Base-by-base conservation (phyloP, 2,329 filamentous ascomycete genomes). In the Alternaria angustiovoidea region DNA sequence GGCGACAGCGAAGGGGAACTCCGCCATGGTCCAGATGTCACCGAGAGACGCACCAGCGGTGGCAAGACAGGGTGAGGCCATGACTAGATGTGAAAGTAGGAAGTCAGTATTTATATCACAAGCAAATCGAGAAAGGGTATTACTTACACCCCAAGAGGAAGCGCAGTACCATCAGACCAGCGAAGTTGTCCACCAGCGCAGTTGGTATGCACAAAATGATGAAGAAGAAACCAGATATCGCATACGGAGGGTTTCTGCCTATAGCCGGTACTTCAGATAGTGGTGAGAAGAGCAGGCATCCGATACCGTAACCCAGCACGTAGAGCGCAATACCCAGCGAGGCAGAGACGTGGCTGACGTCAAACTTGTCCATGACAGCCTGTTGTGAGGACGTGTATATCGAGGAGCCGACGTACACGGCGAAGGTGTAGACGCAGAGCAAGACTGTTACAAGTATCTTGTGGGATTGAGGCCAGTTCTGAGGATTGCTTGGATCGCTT, bases 221-320 rank as follows among this genome's bases (percentile, higher is more conserved):
- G 75, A 91, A 92, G 14, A 91, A 77, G 60, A 85, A 84, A 78
- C 91, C 88, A 4, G 89, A 89, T 58, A 85, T 74, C n/a, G 89
- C 84, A 73, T 92, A 92, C 7, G 89, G 84, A 0, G 86, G 85
- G 67, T 88, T 91, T 16, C 89, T 83, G 5, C 90, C 89, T 42
- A 91, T 83, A 26, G 81, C 76, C 0, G 89, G 88, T 20, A 92
- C 84, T 76, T 92, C 89, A 47, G 82, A 85, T 32, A 92, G 76
- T 0, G 89, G 90, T 0, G 87, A 87, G 78, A 87, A 91, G 30
- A 91, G 63, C 39, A 91, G 76, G 2, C 88, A 88, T 0, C 88
- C 89, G 9, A 88, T 73, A 20, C 88, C 88, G 62, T 81, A 80
- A 1, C 86, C 88, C 2, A 89, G 77, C 1, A 90, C 87, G 67